phyloP scores from a whole-genome alignment of 2,329 filamentous ascomycete species.

The Botrytis cinerea region DNA sequence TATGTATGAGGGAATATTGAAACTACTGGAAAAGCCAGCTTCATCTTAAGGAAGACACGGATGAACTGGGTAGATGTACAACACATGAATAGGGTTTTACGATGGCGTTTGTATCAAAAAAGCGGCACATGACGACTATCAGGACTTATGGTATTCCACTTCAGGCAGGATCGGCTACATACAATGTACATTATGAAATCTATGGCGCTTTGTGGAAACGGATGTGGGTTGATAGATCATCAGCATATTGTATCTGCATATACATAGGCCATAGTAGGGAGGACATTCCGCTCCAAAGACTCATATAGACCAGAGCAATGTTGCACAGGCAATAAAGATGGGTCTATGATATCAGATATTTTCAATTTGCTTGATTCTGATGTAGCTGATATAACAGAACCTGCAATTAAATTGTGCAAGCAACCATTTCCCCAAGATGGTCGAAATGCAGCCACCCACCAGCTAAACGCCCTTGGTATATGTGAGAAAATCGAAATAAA shows the following conservation, averaged over 20 bases:
- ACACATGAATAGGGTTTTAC: conserved; percentile 23
- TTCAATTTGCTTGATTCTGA: conserved; percentile 1
- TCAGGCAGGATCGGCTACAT: conserved; percentile 7
- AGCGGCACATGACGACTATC: conserved; percentile 9
- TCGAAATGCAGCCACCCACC: conserved; percentile 12
- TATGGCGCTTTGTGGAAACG: conserved; percentile 14
- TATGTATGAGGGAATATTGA: conserved; percentile 59
- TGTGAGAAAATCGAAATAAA: conserved; percentile 16
- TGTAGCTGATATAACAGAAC: neutral
- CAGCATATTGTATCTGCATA: neutral
- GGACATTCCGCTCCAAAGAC: conserved; percentile 21
- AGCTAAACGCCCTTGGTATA: conserved; percentile 22
- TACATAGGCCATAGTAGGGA: neutral
- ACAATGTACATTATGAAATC: conserved; percentile 22
- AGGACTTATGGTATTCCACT: conserved; percentile 17
- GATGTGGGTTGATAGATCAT: conserved; percentile 16
- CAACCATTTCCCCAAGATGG: neutral
- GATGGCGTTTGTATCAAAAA: conserved; percentile 32
- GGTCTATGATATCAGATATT: neutral
- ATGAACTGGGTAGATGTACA: conserved; percentile 7
- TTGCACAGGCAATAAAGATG: conserved; percentile 2
- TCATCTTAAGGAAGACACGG: conserved; percentile 30
- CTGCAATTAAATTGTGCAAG: neutral
- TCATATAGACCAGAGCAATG: neutral
- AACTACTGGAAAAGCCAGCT: conserved; percentile 37